phyloP scores from a whole-genome alignment of 1,284 basidiomycete genomes.

The Moesziomyces globuligerus region DNA sequence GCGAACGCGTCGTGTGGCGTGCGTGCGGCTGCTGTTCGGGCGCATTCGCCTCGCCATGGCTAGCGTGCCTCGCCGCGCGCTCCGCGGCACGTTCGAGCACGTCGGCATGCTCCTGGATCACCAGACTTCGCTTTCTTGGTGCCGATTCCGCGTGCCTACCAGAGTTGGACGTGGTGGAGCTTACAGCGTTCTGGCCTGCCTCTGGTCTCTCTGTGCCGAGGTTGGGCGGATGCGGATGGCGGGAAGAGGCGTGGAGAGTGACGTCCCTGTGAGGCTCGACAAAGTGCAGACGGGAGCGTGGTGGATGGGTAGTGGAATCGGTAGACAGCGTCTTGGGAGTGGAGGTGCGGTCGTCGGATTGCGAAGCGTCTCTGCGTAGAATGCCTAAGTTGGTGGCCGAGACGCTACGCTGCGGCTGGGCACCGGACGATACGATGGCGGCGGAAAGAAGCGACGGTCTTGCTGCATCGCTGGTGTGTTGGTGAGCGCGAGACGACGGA shows the following conservation, averaged over 20 bases:
- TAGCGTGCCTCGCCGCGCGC: conserved; percentile 32
- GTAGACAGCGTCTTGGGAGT: conserved; percentile 1
- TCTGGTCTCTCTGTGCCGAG: background rate
- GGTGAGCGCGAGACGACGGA: background rate
- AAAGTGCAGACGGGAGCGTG: conserved; percentile 36
- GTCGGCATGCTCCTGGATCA: conserved; percentile 47
- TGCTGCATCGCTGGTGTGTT: conserved; percentile 2
- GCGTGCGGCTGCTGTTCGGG: conserved; percentile 22
- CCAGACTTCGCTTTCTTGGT: conserved; percentile 38
- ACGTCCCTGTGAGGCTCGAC: conserved; percentile 25
- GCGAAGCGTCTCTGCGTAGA: conserved; percentile 7
- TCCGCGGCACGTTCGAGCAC: conserved; percentile 46
- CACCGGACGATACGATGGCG: conserved; percentile 12
- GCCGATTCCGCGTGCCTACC: conserved; percentile 5
- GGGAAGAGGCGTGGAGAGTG: conserved; percentile 3
- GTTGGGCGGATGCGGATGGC: background rate
- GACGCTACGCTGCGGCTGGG: conserved; percentile 14
- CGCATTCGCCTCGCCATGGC: conserved; percentile 11
- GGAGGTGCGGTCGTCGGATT: background rate
- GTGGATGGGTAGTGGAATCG: background rate
- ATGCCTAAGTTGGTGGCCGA: conserved; percentile 28
- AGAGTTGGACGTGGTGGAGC: conserved; percentile 2
- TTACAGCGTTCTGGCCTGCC: background rate
- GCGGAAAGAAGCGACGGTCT: conserved; percentile 27
- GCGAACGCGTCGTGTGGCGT: background rate